Evolutionary conservation across 2,329 filamentous ascomycete genomes (phyloP).

Genomic region (Fusarium solani-melongenae): DNA sequence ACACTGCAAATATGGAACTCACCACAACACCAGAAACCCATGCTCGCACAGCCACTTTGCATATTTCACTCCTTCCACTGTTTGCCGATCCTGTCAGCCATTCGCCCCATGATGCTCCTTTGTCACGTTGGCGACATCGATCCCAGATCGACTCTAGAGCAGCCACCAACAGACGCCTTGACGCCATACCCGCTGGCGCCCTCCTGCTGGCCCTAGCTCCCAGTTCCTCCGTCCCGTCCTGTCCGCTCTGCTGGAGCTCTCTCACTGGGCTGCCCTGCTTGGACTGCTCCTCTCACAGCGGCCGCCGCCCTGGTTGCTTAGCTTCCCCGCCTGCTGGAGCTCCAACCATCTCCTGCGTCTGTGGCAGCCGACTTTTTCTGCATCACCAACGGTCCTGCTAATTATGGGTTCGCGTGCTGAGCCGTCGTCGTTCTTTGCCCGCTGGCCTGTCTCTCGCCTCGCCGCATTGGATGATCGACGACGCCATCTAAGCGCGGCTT

Average conservation of each 20-base stretch:
- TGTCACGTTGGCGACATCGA: conserved; percentile 22
- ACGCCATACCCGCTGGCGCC: conserved; percentile 40
- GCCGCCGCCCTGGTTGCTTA: conserved; percentile 4
- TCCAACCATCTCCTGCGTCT: conserved; percentile 3
- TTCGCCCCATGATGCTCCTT: conserved; percentile 3
- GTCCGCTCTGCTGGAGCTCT: not conserved
- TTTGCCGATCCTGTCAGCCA: conserved; percentile 1
- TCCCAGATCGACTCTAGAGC: conserved; percentile 29
- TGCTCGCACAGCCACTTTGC: conserved; percentile 19
- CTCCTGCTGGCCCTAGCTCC: conserved; percentile 1
- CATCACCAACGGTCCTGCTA: conserved; percentile 8
- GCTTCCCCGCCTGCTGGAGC: not conserved
- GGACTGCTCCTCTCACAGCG: not conserved
- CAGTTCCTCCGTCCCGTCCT: not conserved
- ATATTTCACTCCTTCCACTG: not conserved
- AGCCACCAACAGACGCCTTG: conserved; percentile 43
- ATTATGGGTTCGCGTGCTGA: conserved; percentile 12
- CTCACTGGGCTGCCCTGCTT: not conserved
- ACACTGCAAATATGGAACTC: not conserved
- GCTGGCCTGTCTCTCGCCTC: conserved; percentile 4
- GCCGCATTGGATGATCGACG: conserved; percentile 9
- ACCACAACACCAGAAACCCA: not conserved
- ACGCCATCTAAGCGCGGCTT: conserved; percentile 15
- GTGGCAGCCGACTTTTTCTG: not conserved
- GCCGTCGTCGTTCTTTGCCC: conserved; percentile 7